A percentile compares a stretch with the other conserved stretches of the same genome.
These are phyloP conservation scores for Penicillium argentinense DNA, from an alignment of 495 filamentous ascomycete species.

Conservation along the genomic window DNA sequence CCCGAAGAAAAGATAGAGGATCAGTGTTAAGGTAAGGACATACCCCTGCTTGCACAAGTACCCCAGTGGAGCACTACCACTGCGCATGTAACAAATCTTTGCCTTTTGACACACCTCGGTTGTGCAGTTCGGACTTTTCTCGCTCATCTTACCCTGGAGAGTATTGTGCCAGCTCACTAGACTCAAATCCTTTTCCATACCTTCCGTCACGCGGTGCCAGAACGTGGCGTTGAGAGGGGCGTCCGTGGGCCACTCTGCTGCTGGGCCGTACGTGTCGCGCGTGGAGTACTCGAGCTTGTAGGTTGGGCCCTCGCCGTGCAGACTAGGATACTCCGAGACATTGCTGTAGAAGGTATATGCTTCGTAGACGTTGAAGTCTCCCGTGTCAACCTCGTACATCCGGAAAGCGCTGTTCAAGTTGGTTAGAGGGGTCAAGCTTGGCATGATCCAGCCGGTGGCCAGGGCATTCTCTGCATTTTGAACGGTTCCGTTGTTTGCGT, in stretches of 20 bases:
- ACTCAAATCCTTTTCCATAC: conserved; percentile 52
- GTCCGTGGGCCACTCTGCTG: conserved; percentile 42
- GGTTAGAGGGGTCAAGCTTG: conserved; percentile 53
- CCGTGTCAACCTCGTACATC: conserved; percentile 55
- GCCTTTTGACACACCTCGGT: conserved; percentile 48
- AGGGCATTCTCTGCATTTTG: conserved; percentile 41
- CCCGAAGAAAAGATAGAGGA: neutral
- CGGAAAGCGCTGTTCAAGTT: conserved; percentile 58
- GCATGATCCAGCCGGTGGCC: conserved; percentile 48
- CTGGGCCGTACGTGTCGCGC: conserved; percentile 49
- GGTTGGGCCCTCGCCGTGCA: conserved; percentile 39
- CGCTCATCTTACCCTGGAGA: conserved; percentile 53
- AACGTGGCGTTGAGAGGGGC: conserved; percentile 58
- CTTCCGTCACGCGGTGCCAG: conserved; percentile 59
- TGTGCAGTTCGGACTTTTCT: conserved; percentile 52
- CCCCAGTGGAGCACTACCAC: conserved; percentile 53
- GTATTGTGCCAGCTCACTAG: conserved; percentile 52
- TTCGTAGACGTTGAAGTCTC: conserved; percentile 53
- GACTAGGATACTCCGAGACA: conserved; percentile 40
- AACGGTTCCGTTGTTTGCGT: conserved; percentile 48
- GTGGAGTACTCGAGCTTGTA: conserved; percentile 58
- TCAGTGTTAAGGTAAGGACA: conserved; percentile 12
- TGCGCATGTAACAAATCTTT: conserved; percentile 62
- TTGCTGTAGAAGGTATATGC: conserved; percentile 54
- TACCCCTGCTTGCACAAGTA: conserved; percentile 51